Evolutionary conservation across 805 yeast species (phyloP), one percentile per base, ranked within the genome.

Genomic region (Pichia heedii): DNA sequence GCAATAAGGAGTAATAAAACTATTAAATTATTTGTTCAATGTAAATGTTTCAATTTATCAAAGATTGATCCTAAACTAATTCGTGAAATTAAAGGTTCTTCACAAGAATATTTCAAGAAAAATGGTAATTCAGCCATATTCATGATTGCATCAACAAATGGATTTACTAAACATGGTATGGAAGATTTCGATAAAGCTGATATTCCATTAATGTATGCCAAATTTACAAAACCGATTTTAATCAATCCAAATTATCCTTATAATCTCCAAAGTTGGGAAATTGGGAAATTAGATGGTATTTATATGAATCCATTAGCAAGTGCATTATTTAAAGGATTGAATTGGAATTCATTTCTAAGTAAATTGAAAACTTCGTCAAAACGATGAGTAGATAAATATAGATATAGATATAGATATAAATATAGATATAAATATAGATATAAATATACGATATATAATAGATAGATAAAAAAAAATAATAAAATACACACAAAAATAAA

Each of bases 61-160:
- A 66, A 69, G 41, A 63, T 76, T 29, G 67, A 65, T 43, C 74
- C 81, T 13, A 58, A 63, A 33, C 56, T 67, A 37, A 58, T 78
- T 1, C 64, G 84, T 36, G 83, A 78, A 51, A 53, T 77, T 27
- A 66, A 69, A 8, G 84, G 83, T 1, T 71, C 75, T 2, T 71
- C 71, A 51, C 48, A 39, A n/a, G 50, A 48, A 30, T 40, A 51
- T n/a, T 48, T 47, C 3, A 36, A 39, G 5, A 30, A 42, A 7
- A 27, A 42, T 8, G 37, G 36, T 7, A 40, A 41, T 13, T 40
- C 49, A 1, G 41, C 44, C 3, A 41, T 54, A 54, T 63, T 72
- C 51, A 63, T 76, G 57, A 53, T 77, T 22, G 71, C 71, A 6
- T 62, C 75, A 9, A 74, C 79, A 3, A 60, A 65, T 11, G 65